Conservation (phyloP, 768 basidiomycete genomes). For the Clitopilus hobsonii region DNA sequence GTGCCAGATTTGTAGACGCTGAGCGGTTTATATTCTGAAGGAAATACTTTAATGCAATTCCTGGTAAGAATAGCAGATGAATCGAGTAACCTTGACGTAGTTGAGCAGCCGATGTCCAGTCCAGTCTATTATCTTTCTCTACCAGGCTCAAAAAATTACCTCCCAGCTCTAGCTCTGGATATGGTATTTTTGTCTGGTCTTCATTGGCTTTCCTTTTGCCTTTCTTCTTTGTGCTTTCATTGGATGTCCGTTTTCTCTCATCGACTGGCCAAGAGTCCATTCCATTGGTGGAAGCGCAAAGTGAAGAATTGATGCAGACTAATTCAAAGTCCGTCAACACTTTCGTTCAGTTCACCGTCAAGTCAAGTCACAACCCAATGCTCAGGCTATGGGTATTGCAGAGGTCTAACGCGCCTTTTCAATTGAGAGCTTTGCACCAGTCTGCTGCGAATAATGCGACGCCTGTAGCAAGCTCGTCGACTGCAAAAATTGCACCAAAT, state of each 20-base stretch:
- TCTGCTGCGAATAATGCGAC: constrained; percentile 28
- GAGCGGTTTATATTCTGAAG: constrained; percentile 5
- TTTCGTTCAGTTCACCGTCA: neutral
- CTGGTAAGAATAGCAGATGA: neutral
- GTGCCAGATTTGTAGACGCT: constrained; percentile 27
- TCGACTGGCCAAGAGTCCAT: constrained; percentile 74
- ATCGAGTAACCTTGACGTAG: neutral
- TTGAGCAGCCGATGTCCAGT: constrained; percentile 44
- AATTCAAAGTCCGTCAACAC: constrained; percentile 23
- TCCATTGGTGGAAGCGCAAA: constrained; percentile 38
- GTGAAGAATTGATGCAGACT: constrained; percentile 18
- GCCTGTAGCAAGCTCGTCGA: constrained; percentile 25
- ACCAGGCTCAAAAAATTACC: constrained; percentile 52
- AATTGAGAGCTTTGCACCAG: constrained; percentile 38
- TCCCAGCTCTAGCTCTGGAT: constrained; percentile 57
- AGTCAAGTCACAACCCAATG: constrained; percentile 29
- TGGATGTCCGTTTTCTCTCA: constrained; percentile 26
- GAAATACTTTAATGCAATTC: neutral
- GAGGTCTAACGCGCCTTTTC: constrained; percentile 24
- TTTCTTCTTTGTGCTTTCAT: constrained; percentile 14
- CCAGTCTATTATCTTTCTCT: constrained; percentile 34
- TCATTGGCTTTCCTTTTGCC: constrained; percentile 21
- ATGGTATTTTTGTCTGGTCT: constrained; percentile 23
- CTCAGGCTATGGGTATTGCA: constrained; percentile 47
- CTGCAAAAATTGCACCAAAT: constrained; percentile 14